A percentile compares a stretch with the other conserved stretches of the same genome.
phyloP scores from a whole-genome alignment of 805 yeast genomes.

The Candida ponderosae region DNA sequence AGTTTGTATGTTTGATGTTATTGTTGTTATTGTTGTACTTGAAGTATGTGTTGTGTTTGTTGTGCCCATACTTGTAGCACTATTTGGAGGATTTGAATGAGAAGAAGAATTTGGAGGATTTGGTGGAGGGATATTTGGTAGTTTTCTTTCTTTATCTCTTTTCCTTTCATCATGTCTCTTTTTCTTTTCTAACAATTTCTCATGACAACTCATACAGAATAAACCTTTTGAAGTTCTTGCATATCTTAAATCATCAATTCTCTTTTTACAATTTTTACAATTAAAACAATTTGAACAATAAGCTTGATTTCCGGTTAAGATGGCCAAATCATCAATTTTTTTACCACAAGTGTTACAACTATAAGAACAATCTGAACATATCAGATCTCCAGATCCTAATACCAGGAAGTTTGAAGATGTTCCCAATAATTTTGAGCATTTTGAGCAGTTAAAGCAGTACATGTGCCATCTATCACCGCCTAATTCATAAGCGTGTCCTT shows the following conservation, averaged over 20 bases:
- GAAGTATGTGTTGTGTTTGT: slow-evolving; percentile 1
- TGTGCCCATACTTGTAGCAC: slow-evolving; percentile 6
- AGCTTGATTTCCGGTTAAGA: slow-evolving; percentile 90
- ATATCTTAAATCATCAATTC: slow-evolving; percentile 81
- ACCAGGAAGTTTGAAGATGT: slow-evolving; percentile 87
- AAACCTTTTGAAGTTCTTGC: slow-evolving; percentile 91
- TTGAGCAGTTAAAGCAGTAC: slow-evolving; percentile 84
- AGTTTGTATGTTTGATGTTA: not conserved
- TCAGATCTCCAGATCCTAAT: slow-evolving; percentile 84
- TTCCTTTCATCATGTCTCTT: slow-evolving; percentile 44
- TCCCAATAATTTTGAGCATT: slow-evolving; percentile 70
- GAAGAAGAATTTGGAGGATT: not conserved
- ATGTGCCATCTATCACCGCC: slow-evolving; percentile 97
- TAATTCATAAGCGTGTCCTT: slow-evolving; percentile 91
- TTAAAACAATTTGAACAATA: slow-evolving; percentile 86
- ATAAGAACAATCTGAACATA: slow-evolving; percentile 90
- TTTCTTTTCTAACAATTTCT: slow-evolving; percentile 68
- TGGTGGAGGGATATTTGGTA: slow-evolving; percentile 16
- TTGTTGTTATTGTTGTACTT: not conserved
- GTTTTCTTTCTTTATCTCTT: slow-evolving; percentile 13
- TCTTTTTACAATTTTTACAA: slow-evolving; percentile 80
- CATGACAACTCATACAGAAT: slow-evolving; percentile 91
- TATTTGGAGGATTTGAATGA: slow-evolving; percentile 6
- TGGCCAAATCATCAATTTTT: slow-evolving; percentile 89
- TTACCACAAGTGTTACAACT: slow-evolving; percentile 78